Percentiles rank a stretch among this genome's conserved stretches.
These are phyloP conservation scores for Sphagnum fallax DNA, from an alignment of 228 moss, liverwort and hornwort species.

Conservation along the genomic window DNA sequence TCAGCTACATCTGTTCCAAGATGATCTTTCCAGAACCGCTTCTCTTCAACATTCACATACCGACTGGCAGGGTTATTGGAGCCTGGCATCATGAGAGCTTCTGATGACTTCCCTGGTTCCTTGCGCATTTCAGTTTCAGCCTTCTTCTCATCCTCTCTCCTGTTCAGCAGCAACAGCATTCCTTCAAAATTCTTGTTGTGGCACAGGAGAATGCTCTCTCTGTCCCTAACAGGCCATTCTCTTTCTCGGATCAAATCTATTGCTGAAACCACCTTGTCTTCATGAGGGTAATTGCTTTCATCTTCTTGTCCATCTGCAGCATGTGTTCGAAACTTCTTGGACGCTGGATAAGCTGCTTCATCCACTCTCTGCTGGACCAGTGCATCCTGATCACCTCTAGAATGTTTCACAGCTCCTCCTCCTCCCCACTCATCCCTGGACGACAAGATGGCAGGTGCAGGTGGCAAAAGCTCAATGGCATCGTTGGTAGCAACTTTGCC, in stretches of 20 bases:
- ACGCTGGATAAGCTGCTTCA: constrained; percentile 29
- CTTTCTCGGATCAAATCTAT: constrained; percentile 75
- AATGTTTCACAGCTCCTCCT: constrained; percentile 20
- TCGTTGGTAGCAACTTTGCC: constrained; percentile 87
- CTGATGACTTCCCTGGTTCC: constrained; percentile 58
- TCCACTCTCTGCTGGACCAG: constrained; percentile 24
- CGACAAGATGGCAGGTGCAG: constrained; percentile 16
- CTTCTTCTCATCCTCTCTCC: constrained; percentile 79
- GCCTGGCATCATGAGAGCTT: constrained; percentile 34
- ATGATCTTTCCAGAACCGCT: constrained; percentile 97
- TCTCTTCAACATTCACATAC: constrained; percentile 88
- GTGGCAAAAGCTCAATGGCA: constrained; percentile 75
- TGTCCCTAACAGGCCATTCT: constrained; percentile 82
- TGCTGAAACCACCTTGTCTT: constrained; percentile 27
- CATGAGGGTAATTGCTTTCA: background rate
- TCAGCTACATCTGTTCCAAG: constrained; percentile 97
- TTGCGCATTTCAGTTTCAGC: constrained; percentile 58
- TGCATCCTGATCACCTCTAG: constrained; percentile 35
- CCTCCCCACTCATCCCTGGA: constrained; percentile 23
- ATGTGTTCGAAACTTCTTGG: constrained; percentile 39
- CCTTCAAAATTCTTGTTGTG: constrained; percentile 81
- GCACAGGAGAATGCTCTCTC: constrained; percentile 84
- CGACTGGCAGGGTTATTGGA: constrained; percentile 52
- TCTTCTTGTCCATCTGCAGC: constrained; percentile 29
- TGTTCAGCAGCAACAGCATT: constrained; percentile 49